Evolutionary conservation across 2,329 filamentous ascomycete genomes (phyloP), one percentile per base, ranked within the genome.

Genomic region (Fusarium continuum): DNA sequence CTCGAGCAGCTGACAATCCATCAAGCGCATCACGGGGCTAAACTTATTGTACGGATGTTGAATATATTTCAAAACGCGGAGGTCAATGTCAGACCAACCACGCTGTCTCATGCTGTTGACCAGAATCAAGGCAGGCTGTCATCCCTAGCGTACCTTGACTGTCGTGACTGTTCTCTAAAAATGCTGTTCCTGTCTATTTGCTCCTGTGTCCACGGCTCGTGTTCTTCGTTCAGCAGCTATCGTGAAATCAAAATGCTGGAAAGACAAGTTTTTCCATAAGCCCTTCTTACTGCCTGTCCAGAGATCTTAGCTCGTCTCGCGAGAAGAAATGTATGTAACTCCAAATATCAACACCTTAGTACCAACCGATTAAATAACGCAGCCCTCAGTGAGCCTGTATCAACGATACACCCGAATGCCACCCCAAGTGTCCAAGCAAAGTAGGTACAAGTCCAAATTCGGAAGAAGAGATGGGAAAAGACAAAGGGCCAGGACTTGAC

Each of bases 331-430:
- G 41, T 38, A 38, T 26, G 36, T 38, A 17, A 28, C 16, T 32
- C 49, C 39, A 39, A 57, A 52, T 29, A 55, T 44, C 40, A 69
- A 68, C 55, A 61, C 66, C 64, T 35, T 44, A 11, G 49, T 25
- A 48, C 41, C 31, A 34, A 41, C 31, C 8, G 40, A 45, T 43
- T 16, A 32, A 17, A 20, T 36, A 38, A 19, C 35, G 9, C 5
- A 16, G 22, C 39, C 35, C 35, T 32, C 38, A 34, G 38, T 34
- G 31, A 32, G 22, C 38, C 45, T 32, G 29, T 35, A 43, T n/a
- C 36, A 57, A 65, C 40, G 20, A 25, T 45, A 53, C 26, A 46
- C 35, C 32, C 16, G 38, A 26, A 60, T 56, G 39, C 59, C 22
- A 36, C 41, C 41, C 26, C 35, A 52, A 39, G 28, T 46, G 28